Evolutionary conservation across 495 filamentous ascomycete genomes (phyloP).

Genomic region (Neurospora sp.): DNA sequence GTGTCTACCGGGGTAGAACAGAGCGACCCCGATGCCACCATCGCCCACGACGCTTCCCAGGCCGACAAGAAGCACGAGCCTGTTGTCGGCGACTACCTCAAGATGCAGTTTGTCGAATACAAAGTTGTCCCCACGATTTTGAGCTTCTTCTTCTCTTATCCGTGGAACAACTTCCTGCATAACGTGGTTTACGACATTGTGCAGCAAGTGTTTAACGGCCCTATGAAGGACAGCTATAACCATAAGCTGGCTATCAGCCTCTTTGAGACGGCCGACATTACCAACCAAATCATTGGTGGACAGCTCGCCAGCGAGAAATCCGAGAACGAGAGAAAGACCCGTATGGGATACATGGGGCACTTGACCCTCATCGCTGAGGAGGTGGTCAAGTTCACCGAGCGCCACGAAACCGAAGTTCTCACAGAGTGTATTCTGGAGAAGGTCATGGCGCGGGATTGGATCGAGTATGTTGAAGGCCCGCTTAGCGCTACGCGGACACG

Average conservation of each 20-base stretch:
- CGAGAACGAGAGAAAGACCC: slow-evolving; percentile 71
- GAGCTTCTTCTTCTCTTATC: slow-evolving; percentile 97
- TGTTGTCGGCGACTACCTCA: slow-evolving; percentile 94
- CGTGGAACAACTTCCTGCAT: slow-evolving; percentile 99
- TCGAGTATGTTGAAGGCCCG: slow-evolving; percentile 89
- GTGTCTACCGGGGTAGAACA: slow-evolving; percentile 9
- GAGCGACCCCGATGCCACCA: slow-evolving; percentile 6
- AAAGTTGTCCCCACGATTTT: slow-evolving; percentile 91
- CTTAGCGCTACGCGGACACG: slow-evolving; percentile 89
- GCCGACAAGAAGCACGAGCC: slow-evolving; percentile 35
- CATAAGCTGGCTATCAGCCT: slow-evolving; percentile 86
- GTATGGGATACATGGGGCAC: slow-evolving; percentile 97
- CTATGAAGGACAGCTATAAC: slow-evolving; percentile 94
- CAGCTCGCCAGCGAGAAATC: slow-evolving; percentile 78
- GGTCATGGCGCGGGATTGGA: slow-evolving; percentile 81
- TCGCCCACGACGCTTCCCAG: slow-evolving; percentile 4
- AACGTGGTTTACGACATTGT: slow-evolving; percentile 99
- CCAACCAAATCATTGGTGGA: slow-evolving; percentile 81
- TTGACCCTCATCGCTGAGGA: slow-evolving; percentile 96
- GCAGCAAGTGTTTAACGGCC: slow-evolving; percentile 98
- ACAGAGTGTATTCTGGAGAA: slow-evolving; percentile 77
- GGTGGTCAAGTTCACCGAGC: slow-evolving; percentile 95
- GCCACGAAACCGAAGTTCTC: slow-evolving; percentile 79
- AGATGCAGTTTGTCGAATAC: slow-evolving; percentile 94
- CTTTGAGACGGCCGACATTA: slow-evolving; percentile 81